A percentile compares a stretch with the other conserved stretches of the same genome.
phyloP scores from a whole-genome alignment of 2,329 filamentous ascomycete species.

The Fusarium mexicanum region DNA sequence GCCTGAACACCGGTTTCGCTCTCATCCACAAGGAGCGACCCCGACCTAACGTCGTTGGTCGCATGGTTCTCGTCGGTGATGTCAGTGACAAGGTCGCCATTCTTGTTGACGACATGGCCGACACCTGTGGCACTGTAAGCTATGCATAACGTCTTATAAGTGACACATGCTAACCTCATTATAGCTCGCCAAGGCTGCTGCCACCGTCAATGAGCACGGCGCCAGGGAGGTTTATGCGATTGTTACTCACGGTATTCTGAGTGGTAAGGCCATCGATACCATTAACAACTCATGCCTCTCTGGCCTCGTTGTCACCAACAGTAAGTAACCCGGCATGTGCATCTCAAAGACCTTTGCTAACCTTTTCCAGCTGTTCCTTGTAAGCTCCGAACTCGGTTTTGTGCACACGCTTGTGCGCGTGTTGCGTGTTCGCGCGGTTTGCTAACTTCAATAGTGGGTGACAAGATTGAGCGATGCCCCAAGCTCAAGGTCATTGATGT shows the following conservation, averaged over 20 bases:
- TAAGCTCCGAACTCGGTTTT: constrained; percentile 23
- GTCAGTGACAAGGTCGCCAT: constrained; percentile 93
- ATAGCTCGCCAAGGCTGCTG: constrained; percentile 79
- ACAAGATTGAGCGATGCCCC: constrained; percentile 81
- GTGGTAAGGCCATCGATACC: constrained; percentile 86
- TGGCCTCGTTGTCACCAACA: constrained; percentile 90
- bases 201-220: constrained; percentile 86
- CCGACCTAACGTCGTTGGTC: constrained; percentile 84
- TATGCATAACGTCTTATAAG: neutral
- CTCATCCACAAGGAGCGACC: constrained; percentile 97
- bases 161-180: constrained; percentile 13
- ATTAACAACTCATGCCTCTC: constrained; percentile 81
- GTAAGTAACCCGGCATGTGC: constrained; percentile 46
- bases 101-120: constrained; percentile 97
- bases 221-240: constrained; percentile 92
- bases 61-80: constrained; percentile 94
- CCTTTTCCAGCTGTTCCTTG: constrained; percentile 48
- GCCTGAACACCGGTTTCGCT: constrained; percentile 88
- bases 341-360: constrained; percentile 34
- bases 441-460: constrained; percentile 60
- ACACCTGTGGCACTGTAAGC: constrained; percentile 83
- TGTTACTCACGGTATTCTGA: constrained; percentile 93
- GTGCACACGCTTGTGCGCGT: neutral
- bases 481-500: constrained; percentile 93
- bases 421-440: neutral